phyloP scores from a whole-genome alignment of 495 filamentous ascomycete genomes.

The Penicillium dipodomyicola region DNA sequence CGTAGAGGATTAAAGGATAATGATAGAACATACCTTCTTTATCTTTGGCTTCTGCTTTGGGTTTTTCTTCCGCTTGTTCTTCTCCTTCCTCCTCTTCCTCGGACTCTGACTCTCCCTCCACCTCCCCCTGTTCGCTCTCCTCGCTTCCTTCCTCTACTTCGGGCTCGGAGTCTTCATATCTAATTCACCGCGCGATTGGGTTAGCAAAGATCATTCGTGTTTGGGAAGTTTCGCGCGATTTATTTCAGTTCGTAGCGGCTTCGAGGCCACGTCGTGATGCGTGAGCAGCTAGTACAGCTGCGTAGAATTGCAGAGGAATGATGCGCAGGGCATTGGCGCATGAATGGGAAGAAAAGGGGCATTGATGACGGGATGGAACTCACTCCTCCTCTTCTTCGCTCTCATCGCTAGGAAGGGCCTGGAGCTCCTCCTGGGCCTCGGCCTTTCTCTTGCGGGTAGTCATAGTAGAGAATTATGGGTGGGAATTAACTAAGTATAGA shows the following conservation, averaged over 20 bases:
- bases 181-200: slow-evolving; percentile 20
- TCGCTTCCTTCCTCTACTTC: slow-evolving; percentile 43
- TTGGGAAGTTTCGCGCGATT: neutral
- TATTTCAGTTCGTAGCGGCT: neutral
- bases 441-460: slow-evolving; percentile 67
- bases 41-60: slow-evolving; percentile 19
- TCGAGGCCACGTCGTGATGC: slow-evolving; percentile 9
- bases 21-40: slow-evolving; percentile 27
- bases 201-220: slow-evolving; percentile 11
- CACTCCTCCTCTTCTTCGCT: slow-evolving; percentile 66
- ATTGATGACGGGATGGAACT: slow-evolving; percentile 29
- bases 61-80: slow-evolving; percentile 19
- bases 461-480: slow-evolving; percentile 36
- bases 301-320: neutral
- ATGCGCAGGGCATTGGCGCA: neutral
- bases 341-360: neutral
- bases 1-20: neutral
- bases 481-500: neutral
- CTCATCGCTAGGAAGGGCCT: slow-evolving; percentile 59
- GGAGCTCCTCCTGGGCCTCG: slow-evolving; percentile 58
- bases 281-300: neutral
- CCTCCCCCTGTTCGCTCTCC: slow-evolving; percentile 39
- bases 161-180: slow-evolving; percentile 50
- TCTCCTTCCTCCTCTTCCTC: slow-evolving; percentile 24
- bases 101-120: slow-evolving; percentile 25